A percentile compares a stretch with the other conserved stretches of the same genome.
Evolutionary conservation across 805 yeast species (phyloP).

Genomic region (Candida khao-thaluensis): DNA sequence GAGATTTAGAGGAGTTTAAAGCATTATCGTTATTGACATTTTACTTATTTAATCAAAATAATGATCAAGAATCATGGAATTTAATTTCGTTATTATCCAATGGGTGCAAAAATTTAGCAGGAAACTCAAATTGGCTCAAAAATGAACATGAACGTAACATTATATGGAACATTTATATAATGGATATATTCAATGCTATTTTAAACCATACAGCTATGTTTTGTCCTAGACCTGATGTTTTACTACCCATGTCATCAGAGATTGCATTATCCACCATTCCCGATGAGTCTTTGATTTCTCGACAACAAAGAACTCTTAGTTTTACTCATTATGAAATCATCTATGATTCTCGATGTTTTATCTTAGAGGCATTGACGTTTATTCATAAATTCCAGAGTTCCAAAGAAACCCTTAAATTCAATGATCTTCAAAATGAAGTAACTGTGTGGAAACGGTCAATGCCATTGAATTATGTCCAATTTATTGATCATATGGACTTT

Average conservation of each 20-base stretch:
- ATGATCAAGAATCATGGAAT: constrained; percentile 5
- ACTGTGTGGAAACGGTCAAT: constrained; percentile 5
- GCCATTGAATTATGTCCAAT: constrained; percentile 4
- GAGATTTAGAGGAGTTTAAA: constrained; percentile 1
- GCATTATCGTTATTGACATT: constrained; percentile 1
- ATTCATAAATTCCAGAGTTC: constrained; percentile 1
- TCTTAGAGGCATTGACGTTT: constrained; percentile 4
- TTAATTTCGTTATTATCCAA: constrained; percentile 1
- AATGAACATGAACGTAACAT: constrained; percentile 4
- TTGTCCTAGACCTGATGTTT: not conserved
- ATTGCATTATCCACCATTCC: not conserved
- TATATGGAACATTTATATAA: constrained; percentile 5
- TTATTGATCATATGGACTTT: constrained; percentile 5
- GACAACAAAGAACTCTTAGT: constrained; percentile 4
- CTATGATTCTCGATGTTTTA: constrained; percentile 9
- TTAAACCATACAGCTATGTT: not conserved
- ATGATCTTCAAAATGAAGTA: not conserved
- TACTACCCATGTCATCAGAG: constrained; percentile 4
- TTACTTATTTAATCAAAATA: constrained; percentile 4
- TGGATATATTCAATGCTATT: constrained; percentile 3
- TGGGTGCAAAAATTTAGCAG: not conserved
- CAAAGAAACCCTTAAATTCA: not conserved
- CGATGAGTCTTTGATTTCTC: not conserved
- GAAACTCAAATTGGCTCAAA: not conserved
- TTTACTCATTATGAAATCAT: constrained; percentile 3